Evolutionary conservation across 805 yeast species (phyloP), one percentile per base, ranked within the genome.

Genomic region (Saturnispora sanitii): DNA sequence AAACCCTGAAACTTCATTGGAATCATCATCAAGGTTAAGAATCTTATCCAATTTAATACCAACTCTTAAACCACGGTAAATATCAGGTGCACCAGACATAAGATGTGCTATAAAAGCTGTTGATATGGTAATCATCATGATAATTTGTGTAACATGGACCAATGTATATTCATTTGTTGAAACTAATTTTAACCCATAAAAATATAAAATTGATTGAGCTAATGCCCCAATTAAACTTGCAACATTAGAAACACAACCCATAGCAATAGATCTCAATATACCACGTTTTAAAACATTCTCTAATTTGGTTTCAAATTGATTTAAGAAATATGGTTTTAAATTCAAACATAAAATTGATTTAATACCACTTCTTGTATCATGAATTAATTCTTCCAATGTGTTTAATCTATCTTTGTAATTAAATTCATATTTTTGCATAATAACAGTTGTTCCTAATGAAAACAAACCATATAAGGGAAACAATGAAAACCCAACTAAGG

Each of bases 401-500:
- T 79, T 78, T 16, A 81, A 68, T 1, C 64, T 53, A 11, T 65
- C 64, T 49, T 82, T 81, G 52, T 84, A 84, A 1, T 49, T 47
- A 17, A 73, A 68, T 56, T 88, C 95, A 47, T 68, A 68, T 8
- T 47, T 56, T 44, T 72, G 77, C 33, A 38, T 41, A 6, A 49
- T 12, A 7, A 40, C n/a, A 1, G 52, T 41, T 7, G 45, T 35
- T 5, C 42, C 20, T 7, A 46, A 19, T 25, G 80, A 58, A 3
- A 75, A 38, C 0, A 54, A 45, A 6, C 83, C 75, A 38, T 83
- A 75, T 11, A 77, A 47, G 0, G 95, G 94, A 12, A 82, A 68
- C 56, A 87, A 66, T 0, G 95, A 70, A 9, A 88, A 51, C 2
- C 95, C 94, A 2, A 85, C 92, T 8, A 90, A 61, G 2, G 96